Conservation (phyloP, 2,329 filamentous ascomycete genomes). For the Penicillium sclerotiorum region DNA sequence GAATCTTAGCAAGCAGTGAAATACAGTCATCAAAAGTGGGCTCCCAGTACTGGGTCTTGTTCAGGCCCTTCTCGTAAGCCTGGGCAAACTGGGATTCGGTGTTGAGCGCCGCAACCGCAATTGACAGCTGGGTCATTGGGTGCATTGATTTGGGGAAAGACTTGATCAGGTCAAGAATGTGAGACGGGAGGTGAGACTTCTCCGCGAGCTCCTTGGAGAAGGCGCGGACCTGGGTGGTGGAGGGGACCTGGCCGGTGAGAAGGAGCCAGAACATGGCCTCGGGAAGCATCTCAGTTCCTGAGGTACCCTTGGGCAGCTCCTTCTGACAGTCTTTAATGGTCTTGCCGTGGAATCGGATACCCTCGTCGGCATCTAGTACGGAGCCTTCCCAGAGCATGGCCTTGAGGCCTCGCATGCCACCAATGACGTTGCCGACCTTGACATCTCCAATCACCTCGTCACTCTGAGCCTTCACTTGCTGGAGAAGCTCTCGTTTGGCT, state of each 20-base stretch:
- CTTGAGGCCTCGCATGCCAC: conserved; percentile 96
- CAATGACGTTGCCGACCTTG: conserved; percentile 90
- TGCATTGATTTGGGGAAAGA: conserved; percentile 87
- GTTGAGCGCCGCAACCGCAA: conserved; percentile 93
- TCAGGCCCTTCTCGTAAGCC: conserved; percentile 85
- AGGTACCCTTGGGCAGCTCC: conserved; percentile 87
- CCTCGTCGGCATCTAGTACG: conserved; percentile 93
- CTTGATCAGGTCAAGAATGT: conserved; percentile 86
- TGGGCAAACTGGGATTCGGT: conserved; percentile 92
- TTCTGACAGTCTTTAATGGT: conserved; percentile 98
- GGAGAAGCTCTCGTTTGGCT: conserved; percentile 87
- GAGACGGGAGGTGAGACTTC: conserved; percentile 78
- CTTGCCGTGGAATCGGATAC: conserved; percentile 95
- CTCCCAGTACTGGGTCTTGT: conserved; percentile 99
- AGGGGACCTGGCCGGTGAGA: conserved; percentile 88
- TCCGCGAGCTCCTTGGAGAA: conserved; percentile 87
- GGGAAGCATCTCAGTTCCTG: conserved; percentile 92
- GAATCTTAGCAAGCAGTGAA: conserved; percentile 90
- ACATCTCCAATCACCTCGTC: conserved; percentile 86
- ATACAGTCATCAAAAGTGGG: conserved; percentile 96
- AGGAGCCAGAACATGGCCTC: conserved; percentile 99
- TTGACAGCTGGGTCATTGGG: conserved; percentile 97
- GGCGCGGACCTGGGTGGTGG: conserved; percentile 74
- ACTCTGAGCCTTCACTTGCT: conserved; percentile 85
- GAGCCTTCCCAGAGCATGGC: conserved; percentile 99